Conservation (phyloP, 2,329 filamentous ascomycete genomes). For the Alternaria burnsii region DNA sequence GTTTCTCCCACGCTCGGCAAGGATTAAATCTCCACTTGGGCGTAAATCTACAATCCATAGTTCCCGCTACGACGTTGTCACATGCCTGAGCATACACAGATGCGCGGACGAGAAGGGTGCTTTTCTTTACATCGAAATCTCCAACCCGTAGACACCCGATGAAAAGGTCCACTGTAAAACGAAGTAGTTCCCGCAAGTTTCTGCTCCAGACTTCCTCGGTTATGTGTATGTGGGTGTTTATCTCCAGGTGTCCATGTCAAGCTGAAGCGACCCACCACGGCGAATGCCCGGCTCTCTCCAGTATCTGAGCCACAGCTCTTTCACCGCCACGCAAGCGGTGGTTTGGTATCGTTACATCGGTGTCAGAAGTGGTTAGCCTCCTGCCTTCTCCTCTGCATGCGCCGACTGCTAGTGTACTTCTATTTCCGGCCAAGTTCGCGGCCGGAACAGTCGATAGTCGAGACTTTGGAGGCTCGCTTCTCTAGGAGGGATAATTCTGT, state of each 20-base stretch:
- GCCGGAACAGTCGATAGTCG: neutral
- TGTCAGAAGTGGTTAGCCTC: neutral
- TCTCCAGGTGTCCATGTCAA: slow-evolving; percentile 4
- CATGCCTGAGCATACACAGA: slow-evolving; percentile 5
- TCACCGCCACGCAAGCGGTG: slow-evolving; percentile 5
- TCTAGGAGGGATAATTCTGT: neutral
- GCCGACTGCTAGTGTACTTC: neutral
- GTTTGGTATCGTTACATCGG: neutral
- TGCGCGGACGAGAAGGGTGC: slow-evolving; percentile 11
- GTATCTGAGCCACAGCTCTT: slow-evolving; percentile 6
- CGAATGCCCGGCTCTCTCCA: slow-evolving; percentile 4
- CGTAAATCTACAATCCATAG: slow-evolving; percentile 9
- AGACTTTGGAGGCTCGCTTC: neutral
- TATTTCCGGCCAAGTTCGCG: neutral
- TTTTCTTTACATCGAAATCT: neutral
- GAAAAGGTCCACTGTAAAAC: slow-evolving; percentile 1
- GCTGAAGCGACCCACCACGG: slow-evolving; percentile 1
- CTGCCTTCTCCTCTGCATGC: neutral
- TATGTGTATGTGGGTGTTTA: slow-evolving; percentile 3
- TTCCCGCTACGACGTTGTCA: slow-evolving; percentile 2
- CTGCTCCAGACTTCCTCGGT: slow-evolving; percentile 8
- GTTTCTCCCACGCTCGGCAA: slow-evolving; percentile 5
- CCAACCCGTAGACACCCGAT: slow-evolving; percentile 14
- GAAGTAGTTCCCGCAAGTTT: slow-evolving; percentile 6
- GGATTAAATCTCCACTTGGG: slow-evolving; percentile 9